phyloP scores from a whole-genome alignment of 2,329 filamentous ascomycete genomes.

The Pseudogymnoascus sp. region DNA sequence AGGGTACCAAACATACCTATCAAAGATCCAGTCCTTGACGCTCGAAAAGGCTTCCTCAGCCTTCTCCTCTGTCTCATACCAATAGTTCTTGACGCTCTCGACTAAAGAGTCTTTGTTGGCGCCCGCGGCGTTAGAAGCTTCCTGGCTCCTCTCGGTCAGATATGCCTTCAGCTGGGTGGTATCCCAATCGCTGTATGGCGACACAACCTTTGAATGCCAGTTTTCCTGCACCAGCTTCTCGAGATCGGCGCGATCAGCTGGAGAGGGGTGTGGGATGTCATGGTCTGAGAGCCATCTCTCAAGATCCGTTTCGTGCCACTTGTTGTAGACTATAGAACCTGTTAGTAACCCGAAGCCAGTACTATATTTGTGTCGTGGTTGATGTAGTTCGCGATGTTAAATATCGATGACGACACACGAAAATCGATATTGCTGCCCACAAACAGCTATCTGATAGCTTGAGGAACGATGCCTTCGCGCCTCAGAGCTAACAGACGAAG shows the following conservation, averaged over 20 bases:
- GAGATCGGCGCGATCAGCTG: constrained; percentile 89
- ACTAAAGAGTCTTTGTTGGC: constrained; percentile 61
- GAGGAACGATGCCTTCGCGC: neutral
- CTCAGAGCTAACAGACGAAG: neutral
- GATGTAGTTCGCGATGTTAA: neutral
- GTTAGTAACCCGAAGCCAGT: constrained; percentile 18
- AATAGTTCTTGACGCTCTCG: constrained; percentile 60
- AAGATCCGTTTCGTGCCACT: constrained; percentile 96
- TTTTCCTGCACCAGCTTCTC: constrained; percentile 81
- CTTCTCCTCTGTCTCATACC: constrained; percentile 73
- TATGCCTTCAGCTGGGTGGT: constrained; percentile 58
- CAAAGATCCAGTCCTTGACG: constrained; percentile 86
- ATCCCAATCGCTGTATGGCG: constrained; percentile 73
- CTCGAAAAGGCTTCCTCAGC: constrained; percentile 61
- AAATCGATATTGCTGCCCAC: neutral
- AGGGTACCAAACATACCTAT: constrained; percentile 46
- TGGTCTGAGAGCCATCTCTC: constrained; percentile 95
- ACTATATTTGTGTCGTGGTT: neutral
- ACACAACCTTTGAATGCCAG: constrained; percentile 71
- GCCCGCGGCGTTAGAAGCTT: constrained; percentile 58
- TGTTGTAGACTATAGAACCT: constrained; percentile 71
- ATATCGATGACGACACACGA: neutral
- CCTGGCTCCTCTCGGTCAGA: constrained; percentile 60
- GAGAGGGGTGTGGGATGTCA: constrained; percentile 80
- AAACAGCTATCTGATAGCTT: neutral